Percentiles rank a stretch among this genome's conserved stretches.
phyloP scores from a whole-genome alignment of 371 early-diverging fungal genomes.

The Syncephalis plumigaleata region DNA sequence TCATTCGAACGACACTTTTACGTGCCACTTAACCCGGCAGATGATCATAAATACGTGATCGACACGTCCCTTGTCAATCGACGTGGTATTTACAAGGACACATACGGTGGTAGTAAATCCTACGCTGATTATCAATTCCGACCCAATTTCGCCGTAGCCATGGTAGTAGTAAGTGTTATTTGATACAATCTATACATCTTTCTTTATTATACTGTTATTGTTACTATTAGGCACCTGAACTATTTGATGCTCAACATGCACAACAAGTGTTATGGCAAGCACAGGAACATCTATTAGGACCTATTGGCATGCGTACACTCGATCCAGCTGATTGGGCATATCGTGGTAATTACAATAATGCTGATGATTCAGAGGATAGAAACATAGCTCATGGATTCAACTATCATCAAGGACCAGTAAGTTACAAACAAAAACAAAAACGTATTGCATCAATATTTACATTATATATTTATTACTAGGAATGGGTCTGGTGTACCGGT shows the following conservation, averaged over 20 bases:
- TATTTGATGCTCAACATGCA: constrained; percentile 69
- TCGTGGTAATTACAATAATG: constrained; percentile 80
- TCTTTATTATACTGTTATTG: constrained; percentile 1
- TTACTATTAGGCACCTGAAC: constrained; percentile 60
- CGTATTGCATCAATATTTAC: constrained; percentile 1
- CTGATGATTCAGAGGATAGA: constrained; percentile 68
- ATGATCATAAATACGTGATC: constrained; percentile 44
- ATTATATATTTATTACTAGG: constrained; percentile 12
- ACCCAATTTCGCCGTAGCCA: constrained; percentile 81
- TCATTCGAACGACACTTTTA: constrained; percentile 82
- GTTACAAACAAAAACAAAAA: constrained; percentile 13
- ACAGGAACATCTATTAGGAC: constrained; percentile 50
- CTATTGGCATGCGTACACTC: constrained; percentile 85
- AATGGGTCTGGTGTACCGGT: constrained; percentile 91
- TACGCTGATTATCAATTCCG: constrained; percentile 85
- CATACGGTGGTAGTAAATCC: constrained; percentile 41
- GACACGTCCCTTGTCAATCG: constrained; percentile 53
- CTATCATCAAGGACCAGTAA: constrained; percentile 80
- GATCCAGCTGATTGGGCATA: constrained; percentile 84
- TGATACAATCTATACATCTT: constrained; percentile 4
- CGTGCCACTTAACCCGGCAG: constrained; percentile 40
- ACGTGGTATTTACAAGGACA: constrained; percentile 94
- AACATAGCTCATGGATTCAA: constrained; percentile 85
- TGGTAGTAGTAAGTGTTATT: constrained; percentile 38
- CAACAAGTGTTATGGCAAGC: constrained; percentile 40